Percentiles rank a stretch among this genome's conserved stretches.
Evolutionary conservation across 495 filamentous ascomycete species (phyloP).

Genomic region (Lophiotrema nucula): DNA sequence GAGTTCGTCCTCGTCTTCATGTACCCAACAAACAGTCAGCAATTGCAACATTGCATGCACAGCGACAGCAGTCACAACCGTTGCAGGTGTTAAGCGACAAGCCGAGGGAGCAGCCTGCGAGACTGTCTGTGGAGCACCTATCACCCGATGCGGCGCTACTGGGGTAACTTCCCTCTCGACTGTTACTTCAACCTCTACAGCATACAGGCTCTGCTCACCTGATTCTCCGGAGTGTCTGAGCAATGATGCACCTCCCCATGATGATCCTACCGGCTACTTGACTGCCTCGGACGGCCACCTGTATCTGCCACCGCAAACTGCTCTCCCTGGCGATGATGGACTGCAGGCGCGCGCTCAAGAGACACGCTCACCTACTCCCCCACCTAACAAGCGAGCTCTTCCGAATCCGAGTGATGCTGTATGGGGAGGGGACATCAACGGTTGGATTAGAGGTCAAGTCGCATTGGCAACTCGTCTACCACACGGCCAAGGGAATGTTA

Average conservation of each 20-base stretch:
- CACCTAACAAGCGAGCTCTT: no score
- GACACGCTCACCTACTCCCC: no score
- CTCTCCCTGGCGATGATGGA: no score
- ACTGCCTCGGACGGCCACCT: not conserved
- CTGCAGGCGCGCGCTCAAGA: no score
- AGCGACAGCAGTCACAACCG: not conserved
- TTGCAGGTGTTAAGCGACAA: not conserved
- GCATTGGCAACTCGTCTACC: not conserved
- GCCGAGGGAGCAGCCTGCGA: not conserved
- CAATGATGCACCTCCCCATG: not conserved
- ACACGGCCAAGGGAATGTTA: not conserved
- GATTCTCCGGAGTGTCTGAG: not conserved
- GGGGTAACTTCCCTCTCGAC: not conserved
- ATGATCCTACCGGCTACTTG: not conserved
- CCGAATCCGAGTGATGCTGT: not conserved
- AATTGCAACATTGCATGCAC: not conserved
- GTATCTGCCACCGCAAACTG: not conserved
- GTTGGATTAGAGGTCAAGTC: not conserved
- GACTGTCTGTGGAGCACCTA: not conserved
- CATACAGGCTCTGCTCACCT: not conserved
- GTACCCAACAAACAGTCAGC: not conserved
- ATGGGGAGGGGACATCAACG: no score
- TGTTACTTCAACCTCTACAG: not conserved
- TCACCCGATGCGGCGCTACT: not conserved
- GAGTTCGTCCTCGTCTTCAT: not conserved